Evolutionary conservation across 225 moss, liverwort and hornwort species (phyloP), one percentile per base, ranked within the genome.

Genomic region (Takakia lepidozioides): DNA sequence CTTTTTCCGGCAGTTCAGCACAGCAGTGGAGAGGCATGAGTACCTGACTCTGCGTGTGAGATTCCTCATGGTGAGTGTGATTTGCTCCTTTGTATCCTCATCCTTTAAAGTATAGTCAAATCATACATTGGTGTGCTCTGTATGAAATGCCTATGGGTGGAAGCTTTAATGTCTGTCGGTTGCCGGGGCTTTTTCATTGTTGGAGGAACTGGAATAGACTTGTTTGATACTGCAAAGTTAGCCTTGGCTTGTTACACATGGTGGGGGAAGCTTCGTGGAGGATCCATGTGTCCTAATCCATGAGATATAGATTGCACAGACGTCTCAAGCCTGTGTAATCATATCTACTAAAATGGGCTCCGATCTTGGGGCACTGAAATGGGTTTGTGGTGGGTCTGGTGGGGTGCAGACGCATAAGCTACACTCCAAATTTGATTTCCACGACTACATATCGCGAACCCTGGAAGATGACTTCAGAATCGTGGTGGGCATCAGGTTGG

Each of bases 401-500:
- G 45, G 45, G 43, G 23, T 49, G 46, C 72, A 84, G 84, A 77
- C 69, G 17, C 84, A 88, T 49, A 56, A 59, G 10, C 41, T 88
- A 49, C 49, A 54, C 25, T 70, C 75, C 10, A 62, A 69, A 22
- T 88, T 82, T 44, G 81, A 88, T 49, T 88, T 88, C 26, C 81
- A 84, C 34, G 78, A 75, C 20, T 88, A 88, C 34, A 75, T 88
- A 8, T 53, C 63, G 40, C 84, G 88, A 22, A 65, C 84, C 5
- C 54, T 88, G 78, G 81, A 84, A 46, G 81, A 84, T 17, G 88
- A 88, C 38, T 88, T 81, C 73, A 84, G 67, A 66, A 51, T 39
- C 2, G 84, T 88, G n/a, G 64, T 88, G 19, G 84, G 88, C 27
- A 82, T 88, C 73, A 82, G 73, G 84, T 81, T 19, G n/a, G n/a